Evolutionary conservation across 805 yeast species (phyloP).

Genomic region (Ogataea glucozyma): DNA sequence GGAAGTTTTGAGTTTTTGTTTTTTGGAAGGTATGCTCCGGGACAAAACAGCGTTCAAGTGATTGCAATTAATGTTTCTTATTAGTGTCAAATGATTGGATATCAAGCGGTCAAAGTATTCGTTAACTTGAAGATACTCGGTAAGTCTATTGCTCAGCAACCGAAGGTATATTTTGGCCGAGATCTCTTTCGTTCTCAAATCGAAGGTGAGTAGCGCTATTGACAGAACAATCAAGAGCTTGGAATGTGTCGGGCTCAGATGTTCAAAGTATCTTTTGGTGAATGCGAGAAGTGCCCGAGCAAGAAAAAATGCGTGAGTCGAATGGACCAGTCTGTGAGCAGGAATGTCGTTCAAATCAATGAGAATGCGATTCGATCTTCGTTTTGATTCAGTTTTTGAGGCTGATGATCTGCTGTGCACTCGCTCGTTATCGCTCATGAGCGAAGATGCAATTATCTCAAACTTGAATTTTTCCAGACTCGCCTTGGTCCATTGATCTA

Average conservation of each 20-base stretch:
- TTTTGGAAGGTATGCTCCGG: constrained; percentile 6
- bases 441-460: constrained; percentile 27
- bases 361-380: constrained; percentile 6
- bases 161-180: constrained; percentile 23
- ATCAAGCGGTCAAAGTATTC: constrained; percentile 20
- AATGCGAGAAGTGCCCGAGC: constrained; percentile 21
- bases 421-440: constrained; percentile 19
- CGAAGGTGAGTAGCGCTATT: constrained; percentile 17
- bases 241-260: constrained; percentile 4
- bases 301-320: constrained; percentile 20
- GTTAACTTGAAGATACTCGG: constrained; percentile 13
- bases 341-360: constrained; percentile 19
- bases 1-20: constrained; percentile 13
- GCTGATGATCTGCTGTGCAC: constrained; percentile 2
- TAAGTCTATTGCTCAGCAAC: constrained; percentile 20
- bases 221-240: constrained; percentile 18
- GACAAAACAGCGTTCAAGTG: constrained; percentile 13
- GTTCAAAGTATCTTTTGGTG: constrained; percentile 10
- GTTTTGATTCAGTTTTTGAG: background rate
- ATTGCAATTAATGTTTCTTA: constrained; percentile 13
- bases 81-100: constrained; percentile 11
- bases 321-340: constrained; percentile 24
- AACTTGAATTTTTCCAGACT: constrained; percentile 30
- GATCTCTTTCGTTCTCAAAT: constrained; percentile 20
- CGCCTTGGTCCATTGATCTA: constrained; percentile 2